phyloP scores from a whole-genome alignment of 352 stramenopile species.

The Pythium sukuiense region DNA sequence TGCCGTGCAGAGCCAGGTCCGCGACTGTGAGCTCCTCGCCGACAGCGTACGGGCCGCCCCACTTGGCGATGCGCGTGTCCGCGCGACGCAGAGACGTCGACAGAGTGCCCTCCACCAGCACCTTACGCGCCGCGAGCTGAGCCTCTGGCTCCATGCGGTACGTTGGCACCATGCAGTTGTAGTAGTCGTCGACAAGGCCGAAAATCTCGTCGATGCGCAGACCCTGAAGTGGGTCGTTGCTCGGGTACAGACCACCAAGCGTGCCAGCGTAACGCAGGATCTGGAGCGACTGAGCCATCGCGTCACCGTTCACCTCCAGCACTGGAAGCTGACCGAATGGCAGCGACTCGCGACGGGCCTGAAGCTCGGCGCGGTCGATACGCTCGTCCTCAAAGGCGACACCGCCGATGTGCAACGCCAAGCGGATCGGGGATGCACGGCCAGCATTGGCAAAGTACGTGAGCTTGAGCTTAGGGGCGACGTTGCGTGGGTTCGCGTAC shows the following conservation, averaged over 20 bases:
- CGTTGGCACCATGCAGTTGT: constrained; percentile 21
- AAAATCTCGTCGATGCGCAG: constrained; percentile 35
- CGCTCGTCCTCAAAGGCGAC: constrained; percentile 62
- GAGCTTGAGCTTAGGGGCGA: constrained; percentile 45
- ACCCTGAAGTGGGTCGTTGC: constrained; percentile 27
- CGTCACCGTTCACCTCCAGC: constrained; percentile 31
- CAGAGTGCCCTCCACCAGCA: constrained; percentile 14
- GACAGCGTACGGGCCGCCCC: constrained; percentile 21
- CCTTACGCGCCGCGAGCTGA: constrained; percentile 16
- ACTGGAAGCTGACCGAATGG: constrained; percentile 41
- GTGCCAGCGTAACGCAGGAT: constrained; percentile 41
- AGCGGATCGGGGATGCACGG: constrained; percentile 49
- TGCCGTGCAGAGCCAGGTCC: constrained; percentile 35
- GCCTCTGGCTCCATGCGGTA: constrained; percentile 21
- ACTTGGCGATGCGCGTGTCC: constrained; percentile 19
- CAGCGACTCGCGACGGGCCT: constrained; percentile 26
- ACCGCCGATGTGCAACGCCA: constrained; percentile 59
- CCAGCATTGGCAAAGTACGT: constrained; percentile 57
- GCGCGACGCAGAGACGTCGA: constrained; percentile 9
- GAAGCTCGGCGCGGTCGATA: constrained; percentile 34
- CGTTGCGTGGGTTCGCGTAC: constrained; percentile 29
- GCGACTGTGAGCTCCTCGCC: constrained; percentile 29
- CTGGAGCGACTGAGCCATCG: constrained; percentile 48
- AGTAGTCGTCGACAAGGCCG: constrained; percentile 23
- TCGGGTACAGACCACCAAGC: constrained; percentile 33